Conservation (phyloP, 495 filamentous ascomycete species). For the Aspergillus bridgeri region DNA sequence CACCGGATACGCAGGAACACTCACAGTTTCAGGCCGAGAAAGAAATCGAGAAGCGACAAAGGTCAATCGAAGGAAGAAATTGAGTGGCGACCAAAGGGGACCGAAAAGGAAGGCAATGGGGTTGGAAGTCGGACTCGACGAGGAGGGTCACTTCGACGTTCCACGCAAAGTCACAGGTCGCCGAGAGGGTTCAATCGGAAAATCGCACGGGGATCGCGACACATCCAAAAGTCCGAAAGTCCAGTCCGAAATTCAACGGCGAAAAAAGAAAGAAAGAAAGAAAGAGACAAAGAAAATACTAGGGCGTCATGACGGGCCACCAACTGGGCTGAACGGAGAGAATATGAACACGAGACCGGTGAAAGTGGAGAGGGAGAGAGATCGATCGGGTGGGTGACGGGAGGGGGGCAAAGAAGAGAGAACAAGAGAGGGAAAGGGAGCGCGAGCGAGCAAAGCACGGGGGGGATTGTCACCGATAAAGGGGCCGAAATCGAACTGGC, state of each 20-base stretch:
- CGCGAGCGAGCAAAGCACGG: background rate
- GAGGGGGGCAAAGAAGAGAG: constrained; percentile 7
- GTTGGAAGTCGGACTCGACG: background rate
- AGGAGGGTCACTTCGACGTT: background rate
- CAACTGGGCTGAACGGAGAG: constrained; percentile 21
- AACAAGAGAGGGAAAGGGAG: background rate
- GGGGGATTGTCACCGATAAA: constrained; percentile 3
- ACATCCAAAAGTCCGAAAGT: constrained; percentile 12
- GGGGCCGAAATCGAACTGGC: background rate
- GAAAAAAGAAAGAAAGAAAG: constrained; percentile 13
- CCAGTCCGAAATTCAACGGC: constrained; percentile 6
- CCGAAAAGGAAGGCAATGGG: background rate
- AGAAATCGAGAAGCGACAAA: background rate
- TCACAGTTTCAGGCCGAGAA: background rate
- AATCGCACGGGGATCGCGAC: constrained; percentile 17
- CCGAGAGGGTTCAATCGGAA: constrained; percentile 13
- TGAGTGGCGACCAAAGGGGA: background rate
- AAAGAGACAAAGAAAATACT: constrained; percentile 16
- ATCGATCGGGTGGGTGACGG: constrained; percentile 11
- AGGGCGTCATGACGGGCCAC: constrained; percentile 30
- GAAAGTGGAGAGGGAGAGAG: constrained; percentile 14
- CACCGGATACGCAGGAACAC: constrained; percentile 8
- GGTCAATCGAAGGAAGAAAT: background rate
- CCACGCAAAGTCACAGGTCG: constrained; percentile 11
- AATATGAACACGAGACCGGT: constrained; percentile 17